phyloP scores from a whole-genome alignment of 495 filamentous ascomycete species.

The Aspergillus olivimuriae region DNA sequence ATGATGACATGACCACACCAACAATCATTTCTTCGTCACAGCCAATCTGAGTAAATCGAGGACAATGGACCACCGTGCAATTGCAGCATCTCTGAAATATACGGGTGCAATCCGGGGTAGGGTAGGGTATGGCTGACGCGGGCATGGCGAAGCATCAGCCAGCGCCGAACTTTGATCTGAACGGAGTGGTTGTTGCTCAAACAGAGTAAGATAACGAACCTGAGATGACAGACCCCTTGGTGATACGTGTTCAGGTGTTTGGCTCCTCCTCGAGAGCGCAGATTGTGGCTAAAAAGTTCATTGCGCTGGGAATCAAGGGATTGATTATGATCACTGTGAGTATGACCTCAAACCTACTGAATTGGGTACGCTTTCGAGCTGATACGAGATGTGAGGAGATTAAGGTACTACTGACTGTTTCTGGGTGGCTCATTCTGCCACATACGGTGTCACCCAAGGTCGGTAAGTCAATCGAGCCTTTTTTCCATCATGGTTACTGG shows the following conservation, averaged over 20 bases:
- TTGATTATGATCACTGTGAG: constrained; percentile 35
- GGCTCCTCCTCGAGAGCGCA: constrained; percentile 18
- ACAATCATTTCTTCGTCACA: too few relatives aligned
- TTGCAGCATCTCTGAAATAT: too few relatives aligned
- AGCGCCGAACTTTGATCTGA: constrained; percentile 33
- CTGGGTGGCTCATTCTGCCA: constrained; percentile 3
- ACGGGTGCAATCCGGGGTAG: too few relatives aligned
- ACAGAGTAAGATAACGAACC: too few relatives aligned
- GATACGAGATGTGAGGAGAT: too few relatives aligned
- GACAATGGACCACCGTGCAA: too few relatives aligned
- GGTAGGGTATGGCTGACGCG: constrained; percentile 35
- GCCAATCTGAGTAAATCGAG: too few relatives aligned
- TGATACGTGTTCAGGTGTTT: constrained; percentile 36
- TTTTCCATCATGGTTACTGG: not conserved
- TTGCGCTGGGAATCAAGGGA: constrained; percentile 20
- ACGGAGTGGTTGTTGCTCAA: constrained; percentile 33
- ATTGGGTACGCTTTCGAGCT: too few relatives aligned
- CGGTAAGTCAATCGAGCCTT: not conserved
- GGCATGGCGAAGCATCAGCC: constrained; percentile 44
- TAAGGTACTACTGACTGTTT: too few relatives aligned
- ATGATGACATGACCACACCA: not conserved
- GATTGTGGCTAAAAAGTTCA: constrained; percentile 10
- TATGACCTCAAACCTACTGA: constrained; percentile 36
- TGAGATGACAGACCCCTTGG: too few relatives aligned
- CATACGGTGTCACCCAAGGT: constrained; percentile 17